These are phyloP conservation scores for Dendryphion nanum DNA, from an alignment of 2,329 filamentous ascomycete genomes.

Conservation along the genomic window DNA sequence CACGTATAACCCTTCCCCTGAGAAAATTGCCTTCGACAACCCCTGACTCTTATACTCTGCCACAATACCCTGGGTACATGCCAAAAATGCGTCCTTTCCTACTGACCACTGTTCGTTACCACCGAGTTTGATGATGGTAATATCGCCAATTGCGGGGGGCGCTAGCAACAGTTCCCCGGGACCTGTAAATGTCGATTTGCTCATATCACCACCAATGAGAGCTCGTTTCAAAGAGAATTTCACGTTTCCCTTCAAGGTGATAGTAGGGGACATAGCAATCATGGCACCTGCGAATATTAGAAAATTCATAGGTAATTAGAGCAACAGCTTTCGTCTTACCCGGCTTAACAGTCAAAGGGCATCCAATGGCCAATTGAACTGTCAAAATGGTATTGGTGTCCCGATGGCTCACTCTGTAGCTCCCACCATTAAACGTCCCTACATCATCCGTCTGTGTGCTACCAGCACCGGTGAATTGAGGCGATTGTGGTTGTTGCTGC, in stretches of 20 bases:
- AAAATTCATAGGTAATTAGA: neutral
- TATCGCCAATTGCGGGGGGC: conserved; percentile 77
- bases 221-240: conserved; percentile 92
- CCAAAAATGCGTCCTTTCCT: conserved; percentile 82
- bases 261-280: conserved; percentile 90
- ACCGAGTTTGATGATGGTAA: conserved; percentile 72
- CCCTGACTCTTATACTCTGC: conserved; percentile 86
- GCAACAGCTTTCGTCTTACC: conserved; percentile 44
- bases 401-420: conserved; percentile 87
- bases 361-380: conserved; percentile 84
- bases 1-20: conserved; percentile 86
- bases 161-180: conserved; percentile 88
- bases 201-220: conserved; percentile 77
- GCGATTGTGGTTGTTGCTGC: conserved; percentile 40
- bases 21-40: conserved; percentile 87
- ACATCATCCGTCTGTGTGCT: conserved; percentile 72
- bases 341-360: conserved; percentile 77
- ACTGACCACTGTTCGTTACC: conserved; percentile 79
- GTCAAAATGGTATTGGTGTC: conserved; percentile 89
- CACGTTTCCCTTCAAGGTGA: conserved; percentile 77
- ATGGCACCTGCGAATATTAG: conserved; percentile 60
- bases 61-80: conserved; percentile 79
- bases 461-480: conserved; percentile 63
- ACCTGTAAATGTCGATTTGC: conserved; percentile 77
- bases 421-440: conserved; percentile 96